These are phyloP conservation scores for Globisporangium cederbergense DNA, from an alignment of 352 stramenopile species.

Conservation along the genomic window DNA sequence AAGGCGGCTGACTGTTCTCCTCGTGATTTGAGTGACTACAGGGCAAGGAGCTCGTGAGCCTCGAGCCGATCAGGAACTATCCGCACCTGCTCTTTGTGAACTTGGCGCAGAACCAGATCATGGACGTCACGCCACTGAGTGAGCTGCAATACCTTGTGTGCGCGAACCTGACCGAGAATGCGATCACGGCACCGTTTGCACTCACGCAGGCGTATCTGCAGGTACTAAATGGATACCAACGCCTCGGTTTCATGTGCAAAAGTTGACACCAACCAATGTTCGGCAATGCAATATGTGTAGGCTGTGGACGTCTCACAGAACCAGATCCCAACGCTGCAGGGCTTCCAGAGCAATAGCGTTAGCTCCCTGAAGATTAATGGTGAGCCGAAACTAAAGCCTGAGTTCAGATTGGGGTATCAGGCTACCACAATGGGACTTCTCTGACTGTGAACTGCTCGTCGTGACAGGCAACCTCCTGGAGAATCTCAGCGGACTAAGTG, in stretches of 20 bases:
- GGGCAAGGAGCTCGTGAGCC: constrained; percentile 47
- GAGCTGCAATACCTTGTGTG: constrained; percentile 60
- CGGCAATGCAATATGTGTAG: constrained; percentile 15
- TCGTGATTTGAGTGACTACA: constrained; percentile 11
- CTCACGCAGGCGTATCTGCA: constrained; percentile 63
- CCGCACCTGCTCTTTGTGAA: constrained; percentile 72
- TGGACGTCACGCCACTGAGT: constrained; percentile 39
- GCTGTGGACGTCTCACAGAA: constrained; percentile 66
- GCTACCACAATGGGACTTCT: not conserved
- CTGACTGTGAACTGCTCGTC: not conserved
- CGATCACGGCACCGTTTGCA: constrained; percentile 25
- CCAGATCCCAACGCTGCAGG: constrained; percentile 54
- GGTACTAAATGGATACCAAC: constrained; percentile 17
- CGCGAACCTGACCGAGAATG: constrained; percentile 59
- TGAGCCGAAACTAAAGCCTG: constrained; percentile 13
- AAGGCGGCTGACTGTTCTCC: not conserved
- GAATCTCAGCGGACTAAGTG: constrained; percentile 41
- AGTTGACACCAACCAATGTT: not conserved
- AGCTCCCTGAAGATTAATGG: constrained; percentile 62
- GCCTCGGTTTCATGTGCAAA: not conserved
- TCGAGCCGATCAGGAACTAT: constrained; percentile 62
- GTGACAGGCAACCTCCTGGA: constrained; percentile 49
- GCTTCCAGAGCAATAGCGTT: constrained; percentile 43
- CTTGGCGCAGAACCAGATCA: constrained; percentile 62
- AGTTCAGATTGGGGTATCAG: not conserved